phyloP scores from a whole-genome alignment of 2,329 filamentous ascomycete species.

The Colletotrichum graminicola region DNA sequence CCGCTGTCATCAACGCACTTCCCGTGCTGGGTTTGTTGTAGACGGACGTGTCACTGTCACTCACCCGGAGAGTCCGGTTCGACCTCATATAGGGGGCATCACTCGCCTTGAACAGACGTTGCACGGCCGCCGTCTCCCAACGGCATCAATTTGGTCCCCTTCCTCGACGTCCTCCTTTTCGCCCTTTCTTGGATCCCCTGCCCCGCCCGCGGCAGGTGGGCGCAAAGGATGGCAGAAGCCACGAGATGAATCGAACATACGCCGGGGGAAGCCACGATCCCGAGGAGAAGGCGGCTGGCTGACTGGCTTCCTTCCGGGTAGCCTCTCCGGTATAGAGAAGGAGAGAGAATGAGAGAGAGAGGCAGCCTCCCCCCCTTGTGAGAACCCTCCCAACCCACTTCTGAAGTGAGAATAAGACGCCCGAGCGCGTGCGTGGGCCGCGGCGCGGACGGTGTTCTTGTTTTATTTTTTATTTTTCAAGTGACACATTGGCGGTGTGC shows the following conservation, averaged over 20 bases:
- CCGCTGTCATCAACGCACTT: background rate
- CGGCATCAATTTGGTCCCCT: background rate
- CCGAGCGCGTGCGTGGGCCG: slow-evolving; percentile 14
- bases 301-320: background rate
- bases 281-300: slow-evolving; percentile 1
- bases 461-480: background rate
- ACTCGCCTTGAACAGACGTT: background rate
- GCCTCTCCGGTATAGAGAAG: background rate
- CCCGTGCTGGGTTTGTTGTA: background rate
- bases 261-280: background rate
- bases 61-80: slow-evolving; percentile 17
- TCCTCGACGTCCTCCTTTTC: background rate
- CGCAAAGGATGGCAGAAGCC: slow-evolving; percentile 24
- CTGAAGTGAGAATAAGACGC: slow-evolving; percentile 8
- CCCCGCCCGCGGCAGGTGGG: slow-evolving; percentile 1
- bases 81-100: slow-evolving; percentile 24
- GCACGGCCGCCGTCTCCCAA: background rate
- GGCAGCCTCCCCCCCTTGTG: background rate
- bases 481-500: slow-evolving; percentile 10
- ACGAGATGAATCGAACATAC: slow-evolving; percentile 22
- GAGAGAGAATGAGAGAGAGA: background rate
- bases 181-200: background rate
- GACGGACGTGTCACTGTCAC: slow-evolving; percentile 16
- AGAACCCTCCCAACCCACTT: background rate
- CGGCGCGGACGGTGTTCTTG: background rate